Percentiles rank a stretch among this genome's conserved stretches.
These are phyloP conservation scores for Brassica hybrid DNA, from an alignment of 441 rosid species.

Conservation along the genomic window DNA sequence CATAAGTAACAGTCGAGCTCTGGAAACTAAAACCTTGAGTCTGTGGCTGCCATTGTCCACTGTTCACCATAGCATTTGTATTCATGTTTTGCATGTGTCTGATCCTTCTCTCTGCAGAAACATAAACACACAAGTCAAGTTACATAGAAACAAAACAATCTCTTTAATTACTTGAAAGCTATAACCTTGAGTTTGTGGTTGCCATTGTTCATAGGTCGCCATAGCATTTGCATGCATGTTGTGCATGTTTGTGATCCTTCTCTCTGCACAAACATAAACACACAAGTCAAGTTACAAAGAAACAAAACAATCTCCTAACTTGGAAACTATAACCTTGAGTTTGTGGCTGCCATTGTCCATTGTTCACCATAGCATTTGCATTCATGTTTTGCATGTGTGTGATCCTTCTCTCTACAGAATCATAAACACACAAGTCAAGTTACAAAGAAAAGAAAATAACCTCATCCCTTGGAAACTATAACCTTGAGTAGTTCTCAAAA, in stretches of 20 bases:
- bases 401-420: slow-evolving; percentile 55
- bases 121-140: slow-evolving; percentile 10
- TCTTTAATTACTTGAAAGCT: not conserved
- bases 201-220: not conserved
- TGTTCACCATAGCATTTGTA: slow-evolving; percentile 44
- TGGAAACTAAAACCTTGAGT: slow-evolving; percentile 60
- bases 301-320: not conserved
- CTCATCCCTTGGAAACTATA: not conserved
- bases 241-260: slow-evolving; percentile 48
- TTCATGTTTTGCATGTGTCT: slow-evolving; percentile 56
- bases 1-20: slow-evolving; percentile 79
- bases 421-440: slow-evolving; percentile 8
- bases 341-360: not conserved
- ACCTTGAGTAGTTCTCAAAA: not conserved
- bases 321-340: not conserved
- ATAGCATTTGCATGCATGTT: not conserved
- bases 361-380: not conserved
- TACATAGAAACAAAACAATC: not conserved
- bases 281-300: not conserved
- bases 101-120: slow-evolving; percentile 55
- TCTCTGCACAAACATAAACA: slow-evolving; percentile 47
- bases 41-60: slow-evolving; percentile 56
- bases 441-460: not conserved
- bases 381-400: slow-evolving; percentile 36
- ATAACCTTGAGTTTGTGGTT: not conserved